phyloP scores from a whole-genome alignment of 1,284 basidiomycete species.

The Irpex sp. region DNA sequence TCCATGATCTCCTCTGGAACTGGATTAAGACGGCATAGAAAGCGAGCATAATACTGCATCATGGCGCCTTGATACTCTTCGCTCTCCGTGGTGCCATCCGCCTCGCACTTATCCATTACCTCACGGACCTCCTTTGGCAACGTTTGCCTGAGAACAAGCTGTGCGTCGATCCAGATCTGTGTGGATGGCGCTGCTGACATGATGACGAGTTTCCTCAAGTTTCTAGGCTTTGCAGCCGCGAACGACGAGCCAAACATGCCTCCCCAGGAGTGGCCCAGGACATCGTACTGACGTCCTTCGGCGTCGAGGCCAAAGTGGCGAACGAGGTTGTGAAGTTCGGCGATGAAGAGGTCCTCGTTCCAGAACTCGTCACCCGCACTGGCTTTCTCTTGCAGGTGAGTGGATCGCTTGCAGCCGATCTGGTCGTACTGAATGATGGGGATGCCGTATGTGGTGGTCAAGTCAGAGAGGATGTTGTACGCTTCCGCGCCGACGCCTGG shows the following conservation, averaged over 20 bases:
- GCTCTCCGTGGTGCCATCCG: slow-evolving; percentile 39
- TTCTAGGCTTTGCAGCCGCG: slow-evolving; percentile 20
- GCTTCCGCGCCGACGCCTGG: slow-evolving; percentile 14
- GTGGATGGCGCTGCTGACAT: slow-evolving; percentile 18
- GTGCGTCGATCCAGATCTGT: slow-evolving; percentile 15
- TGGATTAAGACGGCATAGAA: slow-evolving; percentile 44
- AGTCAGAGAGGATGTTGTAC: background rate
- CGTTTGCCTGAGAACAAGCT: background rate
- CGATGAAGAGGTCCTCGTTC: slow-evolving; percentile 28
- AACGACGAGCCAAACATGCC: slow-evolving; percentile 19
- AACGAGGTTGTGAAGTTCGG: slow-evolving; percentile 29
- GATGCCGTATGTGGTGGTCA: slow-evolving; percentile 25
- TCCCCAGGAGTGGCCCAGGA: slow-evolving; percentile 34
- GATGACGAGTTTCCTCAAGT: slow-evolving; percentile 25
- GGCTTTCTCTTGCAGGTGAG: slow-evolving; percentile 27
- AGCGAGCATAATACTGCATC: slow-evolving; percentile 37
- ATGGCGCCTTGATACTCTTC: slow-evolving; percentile 45
- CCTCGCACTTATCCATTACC: slow-evolving; percentile 43
- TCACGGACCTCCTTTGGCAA: slow-evolving; percentile 43
- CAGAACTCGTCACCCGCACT: slow-evolving; percentile 21
- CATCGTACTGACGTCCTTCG: slow-evolving; percentile 15
- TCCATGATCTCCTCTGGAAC: slow-evolving; percentile 33
- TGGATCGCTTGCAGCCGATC: slow-evolving; percentile 27
- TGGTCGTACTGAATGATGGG: slow-evolving; percentile 32
- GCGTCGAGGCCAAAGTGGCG: slow-evolving; percentile 21